Evolutionary conservation across 495 filamentous ascomycete species (phyloP).

Genomic region (Neurospora sp.): DNA sequence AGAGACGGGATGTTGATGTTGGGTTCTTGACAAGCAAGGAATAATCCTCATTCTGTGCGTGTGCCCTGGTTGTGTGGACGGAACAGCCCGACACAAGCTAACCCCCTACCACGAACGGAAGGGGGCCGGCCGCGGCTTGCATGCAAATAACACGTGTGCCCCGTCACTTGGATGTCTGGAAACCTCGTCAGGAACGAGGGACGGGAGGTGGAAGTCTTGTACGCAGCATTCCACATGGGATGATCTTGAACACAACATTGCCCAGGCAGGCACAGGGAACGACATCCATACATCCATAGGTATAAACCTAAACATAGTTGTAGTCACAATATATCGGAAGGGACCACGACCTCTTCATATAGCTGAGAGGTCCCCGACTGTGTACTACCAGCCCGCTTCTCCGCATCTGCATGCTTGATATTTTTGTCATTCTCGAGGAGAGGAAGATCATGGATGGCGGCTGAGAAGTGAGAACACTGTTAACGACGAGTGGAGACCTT

Average conservation of each 20-base stretch:
- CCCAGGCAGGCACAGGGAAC: neutral
- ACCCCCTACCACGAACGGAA: neutral
- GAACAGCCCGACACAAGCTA: neutral
- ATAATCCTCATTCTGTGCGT: neutral
- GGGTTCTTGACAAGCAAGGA: neutral
- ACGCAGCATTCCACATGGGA: neutral
- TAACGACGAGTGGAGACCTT: neutral
- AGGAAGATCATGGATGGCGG: neutral
- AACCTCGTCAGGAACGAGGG: neutral
- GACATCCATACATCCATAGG: neutral
- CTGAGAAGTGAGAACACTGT: neutral
- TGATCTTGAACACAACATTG: neutral
- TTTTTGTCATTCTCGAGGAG: neutral
- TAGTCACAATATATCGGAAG: neutral
- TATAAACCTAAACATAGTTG: neutral
- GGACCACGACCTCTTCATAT: neutral
- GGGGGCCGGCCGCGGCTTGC: neutral
- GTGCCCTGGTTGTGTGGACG: neutral
- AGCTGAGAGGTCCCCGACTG: neutral
- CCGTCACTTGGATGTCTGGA: neutral
- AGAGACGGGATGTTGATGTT: neutral
- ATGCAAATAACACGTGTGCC: neutral
- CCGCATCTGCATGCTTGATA: neutral
- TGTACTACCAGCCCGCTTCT: neutral
- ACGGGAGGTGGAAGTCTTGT: neutral